Evolutionary conservation across 2,329 filamentous ascomycete genomes (phyloP).

Genomic region (Xylaria sp.): DNA sequence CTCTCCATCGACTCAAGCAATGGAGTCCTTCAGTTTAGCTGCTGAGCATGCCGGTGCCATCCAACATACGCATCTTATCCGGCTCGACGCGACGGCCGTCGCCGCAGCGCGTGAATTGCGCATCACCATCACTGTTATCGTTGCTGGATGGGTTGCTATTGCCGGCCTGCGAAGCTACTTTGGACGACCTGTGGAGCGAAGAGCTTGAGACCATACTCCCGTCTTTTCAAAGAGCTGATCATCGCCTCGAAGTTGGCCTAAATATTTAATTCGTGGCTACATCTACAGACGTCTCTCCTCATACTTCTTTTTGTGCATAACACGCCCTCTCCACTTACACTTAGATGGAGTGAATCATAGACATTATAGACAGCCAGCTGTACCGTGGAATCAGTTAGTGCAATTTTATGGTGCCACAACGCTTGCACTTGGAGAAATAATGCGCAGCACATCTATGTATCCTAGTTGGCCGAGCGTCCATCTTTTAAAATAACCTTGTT

Average conservation of each 20-base stretch:
- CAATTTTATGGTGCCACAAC: background rate
- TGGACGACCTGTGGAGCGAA: background rate
- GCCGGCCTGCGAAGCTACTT: conserved; percentile 38
- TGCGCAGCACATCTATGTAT: too few species aligned
- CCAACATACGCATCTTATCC: conserved; percentile 42
- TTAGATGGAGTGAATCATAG: background rate
- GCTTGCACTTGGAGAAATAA: too few species aligned
- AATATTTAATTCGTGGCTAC: too few species aligned
- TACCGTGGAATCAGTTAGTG: background rate
- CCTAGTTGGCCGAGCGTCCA: too few species aligned
- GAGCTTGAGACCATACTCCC: background rate
- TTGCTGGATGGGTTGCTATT: conserved; percentile 44
- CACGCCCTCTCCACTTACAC: background rate
- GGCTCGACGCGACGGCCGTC: conserved; percentile 37
- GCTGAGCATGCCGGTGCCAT: conserved; percentile 45
- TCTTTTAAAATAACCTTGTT: too few species aligned
- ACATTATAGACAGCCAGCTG: background rate
- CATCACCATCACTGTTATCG: conserved; percentile 38
- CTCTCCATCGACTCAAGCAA: too few species aligned
- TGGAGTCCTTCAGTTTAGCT: conserved; percentile 45
- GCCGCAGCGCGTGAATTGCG: conserved; percentile 41
- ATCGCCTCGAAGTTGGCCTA: too few species aligned
- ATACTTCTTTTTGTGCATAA: background rate
- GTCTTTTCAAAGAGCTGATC: background rate
- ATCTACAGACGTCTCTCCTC: background rate